These are phyloP conservation scores for Capsicum baccatum DNA, from an alignment of 257 asterid species.

Conservation along the genomic window DNA sequence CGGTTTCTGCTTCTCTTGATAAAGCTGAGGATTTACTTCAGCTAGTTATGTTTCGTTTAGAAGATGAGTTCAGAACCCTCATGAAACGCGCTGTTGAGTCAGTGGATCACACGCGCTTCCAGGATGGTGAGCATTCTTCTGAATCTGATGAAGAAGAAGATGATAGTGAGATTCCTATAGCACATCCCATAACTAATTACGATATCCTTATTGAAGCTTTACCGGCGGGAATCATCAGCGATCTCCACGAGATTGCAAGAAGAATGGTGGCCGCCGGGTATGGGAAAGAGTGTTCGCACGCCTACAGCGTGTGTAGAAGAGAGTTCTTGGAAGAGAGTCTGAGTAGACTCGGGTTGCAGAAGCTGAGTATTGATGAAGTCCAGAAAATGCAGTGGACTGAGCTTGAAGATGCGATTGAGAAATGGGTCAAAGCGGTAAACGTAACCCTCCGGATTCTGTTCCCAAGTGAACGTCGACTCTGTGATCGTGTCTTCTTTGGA, in stretches of 20 bases:
- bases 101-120: slow-evolving; percentile 48
- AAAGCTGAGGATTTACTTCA: slow-evolving; percentile 89
- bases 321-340: slow-evolving; percentile 94
- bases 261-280: slow-evolving; percentile 98
- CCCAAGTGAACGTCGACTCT: slow-evolving; percentile 89
- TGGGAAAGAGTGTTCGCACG: slow-evolving; percentile 84
- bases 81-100: slow-evolving; percentile 77
- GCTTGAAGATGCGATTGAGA: slow-evolving; percentile 88
- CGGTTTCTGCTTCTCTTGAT: slow-evolving; percentile 72
- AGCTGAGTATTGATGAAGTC: slow-evolving; percentile 84
- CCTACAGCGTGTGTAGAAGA: slow-evolving; percentile 79
- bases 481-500: slow-evolving; percentile 81
- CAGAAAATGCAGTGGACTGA: slow-evolving; percentile 90
- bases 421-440: slow-evolving; percentile 85
- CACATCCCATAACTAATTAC: slow-evolving; percentile 78
- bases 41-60: slow-evolving; percentile 88
- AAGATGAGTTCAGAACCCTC: slow-evolving; percentile 77
- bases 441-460: slow-evolving; percentile 78
- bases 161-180: slow-evolving; percentile 66
- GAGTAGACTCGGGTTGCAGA: slow-evolving; percentile 68
- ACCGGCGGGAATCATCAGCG: slow-evolving; percentile 74
- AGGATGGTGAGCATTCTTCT: slow-evolving; percentile 35
- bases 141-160: slow-evolving; percentile 65
- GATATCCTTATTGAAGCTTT: slow-evolving; percentile 82
- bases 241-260: slow-evolving; percentile 78